These are phyloP conservation scores for Podospora australis DNA, from an alignment of 495 filamentous ascomycete species.

Conservation along the genomic window DNA sequence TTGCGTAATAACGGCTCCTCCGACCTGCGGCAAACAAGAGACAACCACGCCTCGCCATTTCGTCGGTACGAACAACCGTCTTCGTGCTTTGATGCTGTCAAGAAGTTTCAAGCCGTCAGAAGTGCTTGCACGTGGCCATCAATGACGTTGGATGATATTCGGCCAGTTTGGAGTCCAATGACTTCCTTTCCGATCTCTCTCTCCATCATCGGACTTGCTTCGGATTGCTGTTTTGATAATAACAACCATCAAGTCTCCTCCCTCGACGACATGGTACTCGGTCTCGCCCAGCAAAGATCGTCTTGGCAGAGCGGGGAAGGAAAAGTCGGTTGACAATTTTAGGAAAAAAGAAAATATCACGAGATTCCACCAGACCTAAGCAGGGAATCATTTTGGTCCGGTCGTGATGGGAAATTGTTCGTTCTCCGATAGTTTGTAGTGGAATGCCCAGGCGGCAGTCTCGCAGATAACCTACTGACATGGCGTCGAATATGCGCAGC, in stretches of 20 bases:
- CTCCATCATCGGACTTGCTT: no score
- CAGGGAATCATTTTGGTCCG: not conserved
- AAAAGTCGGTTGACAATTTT: not conserved
- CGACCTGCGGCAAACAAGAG: no score
- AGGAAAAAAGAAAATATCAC: not conserved
- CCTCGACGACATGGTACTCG: not conserved
- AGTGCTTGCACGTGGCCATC: no score
- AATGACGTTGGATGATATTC: not conserved
- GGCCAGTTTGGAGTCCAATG: not conserved
- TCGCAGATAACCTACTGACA: no score
- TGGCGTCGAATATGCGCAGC: not conserved
- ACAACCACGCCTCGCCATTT: no score
- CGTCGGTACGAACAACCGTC: no score
- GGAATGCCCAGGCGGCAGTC: not conserved
- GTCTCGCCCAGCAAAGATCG: not conserved
- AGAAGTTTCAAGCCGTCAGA: no score
- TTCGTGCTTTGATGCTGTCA: no score
- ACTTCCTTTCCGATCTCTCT: no score
- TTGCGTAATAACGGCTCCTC: no score
- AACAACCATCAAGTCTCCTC: not conserved
- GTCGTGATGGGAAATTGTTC: not conserved
- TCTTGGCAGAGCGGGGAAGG: constrained; percentile 1
- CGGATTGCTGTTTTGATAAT: no score
- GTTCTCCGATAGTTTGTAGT: not conserved
- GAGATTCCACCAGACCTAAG: not conserved